phyloP scores from a whole-genome alignment of 768 basidiomycete species.

The Lanmaoa pseudosensibilis region DNA sequence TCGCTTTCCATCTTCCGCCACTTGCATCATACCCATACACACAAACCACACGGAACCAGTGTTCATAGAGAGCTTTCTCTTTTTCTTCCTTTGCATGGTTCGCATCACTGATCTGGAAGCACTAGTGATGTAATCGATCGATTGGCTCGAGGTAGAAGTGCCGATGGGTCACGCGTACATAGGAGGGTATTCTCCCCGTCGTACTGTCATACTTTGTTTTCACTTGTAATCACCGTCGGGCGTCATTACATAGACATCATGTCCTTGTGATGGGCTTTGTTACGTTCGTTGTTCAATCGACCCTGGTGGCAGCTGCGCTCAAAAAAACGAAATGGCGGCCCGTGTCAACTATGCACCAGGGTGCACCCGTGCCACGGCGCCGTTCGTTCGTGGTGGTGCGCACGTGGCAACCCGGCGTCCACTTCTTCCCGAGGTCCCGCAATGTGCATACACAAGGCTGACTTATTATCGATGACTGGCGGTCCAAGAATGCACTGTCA shows the following conservation, averaged over 20 bases:
- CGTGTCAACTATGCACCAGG: too few species aligned
- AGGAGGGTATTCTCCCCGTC: not conserved
- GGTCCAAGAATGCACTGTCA: too few species aligned
- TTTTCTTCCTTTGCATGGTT: not conserved
- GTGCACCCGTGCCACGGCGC: too few species aligned
- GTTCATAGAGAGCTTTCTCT: not conserved
- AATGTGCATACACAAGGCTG: too few species aligned
- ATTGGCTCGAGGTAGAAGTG: not conserved
- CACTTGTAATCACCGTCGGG: slow-evolving; percentile 2
- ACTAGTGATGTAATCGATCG: not conserved
- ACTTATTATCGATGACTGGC: too few species aligned
- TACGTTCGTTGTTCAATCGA: not conserved
- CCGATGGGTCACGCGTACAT: not conserved
- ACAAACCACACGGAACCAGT: slow-evolving; percentile 3
- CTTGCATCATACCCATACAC: not conserved
- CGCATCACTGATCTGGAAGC: not conserved
- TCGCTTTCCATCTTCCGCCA: not conserved
- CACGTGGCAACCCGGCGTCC: too few species aligned
- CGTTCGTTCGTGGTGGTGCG: too few species aligned
- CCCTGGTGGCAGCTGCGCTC: too few species aligned
- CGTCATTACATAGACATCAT: not conserved
- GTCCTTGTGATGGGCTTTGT: not conserved
- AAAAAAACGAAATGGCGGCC: too few species aligned
- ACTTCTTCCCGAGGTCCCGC: too few species aligned
- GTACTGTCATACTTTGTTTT: not conserved